A percentile compares a stretch with the other conserved stretches of the same genome.
Evolutionary conservation across 257 asterid genomes (phyloP).

Genomic region (Anisodus acutangulus): DNA sequence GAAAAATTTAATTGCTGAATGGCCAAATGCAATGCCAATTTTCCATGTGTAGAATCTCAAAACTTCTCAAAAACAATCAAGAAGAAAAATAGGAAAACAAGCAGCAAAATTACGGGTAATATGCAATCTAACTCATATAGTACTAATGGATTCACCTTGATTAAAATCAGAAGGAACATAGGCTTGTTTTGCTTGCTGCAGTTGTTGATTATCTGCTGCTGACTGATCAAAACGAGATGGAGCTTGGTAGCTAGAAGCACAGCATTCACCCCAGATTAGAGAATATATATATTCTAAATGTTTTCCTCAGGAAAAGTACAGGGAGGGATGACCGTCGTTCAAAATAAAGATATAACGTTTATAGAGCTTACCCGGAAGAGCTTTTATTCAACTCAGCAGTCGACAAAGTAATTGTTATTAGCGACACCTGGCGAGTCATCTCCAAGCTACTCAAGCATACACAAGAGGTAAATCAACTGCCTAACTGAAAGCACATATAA

Average conservation of each 20-base stretch:
- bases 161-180: slow-evolving; percentile 29
- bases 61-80: not conserved
- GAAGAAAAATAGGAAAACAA: not conserved
- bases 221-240: slow-evolving; percentile 40
- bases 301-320: not conserved
- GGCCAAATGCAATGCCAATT: slow-evolving; percentile 4
- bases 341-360: not conserved
- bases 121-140: not conserved
- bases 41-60: not conserved
- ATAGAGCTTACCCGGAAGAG: slow-evolving; percentile 57
- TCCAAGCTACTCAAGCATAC: slow-evolving; percentile 52
- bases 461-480: slow-evolving; percentile 25
- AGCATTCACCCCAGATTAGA: slow-evolving; percentile 23
- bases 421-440: slow-evolving; percentile 65
- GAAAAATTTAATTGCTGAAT: not conserved
- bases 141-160: slow-evolving; percentile 42
- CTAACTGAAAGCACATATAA: not conserved
- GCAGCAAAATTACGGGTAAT: not conserved
- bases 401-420: slow-evolving; percentile 57
- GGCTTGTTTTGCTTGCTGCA: slow-evolving; percentile 38
- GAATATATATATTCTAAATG: not conserved
- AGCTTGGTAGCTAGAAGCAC: slow-evolving; percentile 49
- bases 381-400: slow-evolving; percentile 51
- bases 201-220: slow-evolving; percentile 38
- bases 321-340: not conserved